Base-by-base conservation (phyloP, 495 filamentous ascomycete species). In the Talaromyces ruber region DNA sequence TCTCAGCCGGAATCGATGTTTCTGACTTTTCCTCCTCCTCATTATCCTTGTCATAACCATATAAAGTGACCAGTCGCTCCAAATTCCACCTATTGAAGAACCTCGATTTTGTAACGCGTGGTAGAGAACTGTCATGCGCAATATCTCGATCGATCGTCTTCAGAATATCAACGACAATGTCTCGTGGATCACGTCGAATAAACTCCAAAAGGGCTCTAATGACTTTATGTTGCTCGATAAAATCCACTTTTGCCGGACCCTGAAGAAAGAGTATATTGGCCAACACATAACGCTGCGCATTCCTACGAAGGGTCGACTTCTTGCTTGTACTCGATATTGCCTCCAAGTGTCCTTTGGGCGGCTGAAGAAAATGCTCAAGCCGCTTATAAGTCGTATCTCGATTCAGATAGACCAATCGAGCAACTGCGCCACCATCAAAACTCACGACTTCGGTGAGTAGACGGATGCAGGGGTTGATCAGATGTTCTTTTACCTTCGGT, bases 381-480 rank as follows among this genome's bases (percentile, higher is more conserved):
- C 84, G 82, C 70, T 88, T 90, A 62, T 93, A 86, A 4, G 88
- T 91, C 59, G 84, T 84, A 55, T 87, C 82, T 64, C 89, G 79
- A 21, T 83, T 82, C 26, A 83, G 76, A 67, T 91, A 92, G 26
- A 95, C 74, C 45, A 83, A 80, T 43, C 82, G 84, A 12, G 91
- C 88, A 22, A 88, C 76, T 43, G 83, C 83, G 16, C 92, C 92
- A 6, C 91, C 92, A 74, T 96, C 91, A 65, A 93, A 92, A 29
- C 79, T 83, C 14, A 88, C 81, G 4, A 90, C 79, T 73, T 97
- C 91, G 22, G 84, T 88, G 54, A 97, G 79, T 53, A 97, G 78
- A 62, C 91, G 82, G 51, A 97, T 71, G 47, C 86, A 89, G 0
- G 92, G 91, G 2, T 88, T 92, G 63, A 97, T 92, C 45, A 96